Percentiles rank a stretch among this genome's conserved stretches.
These are phyloP conservation scores for Aspergillus clavatus DNA, from an alignment of 2,329 filamentous ascomycete genomes.

Conservation along the genomic window DNA sequence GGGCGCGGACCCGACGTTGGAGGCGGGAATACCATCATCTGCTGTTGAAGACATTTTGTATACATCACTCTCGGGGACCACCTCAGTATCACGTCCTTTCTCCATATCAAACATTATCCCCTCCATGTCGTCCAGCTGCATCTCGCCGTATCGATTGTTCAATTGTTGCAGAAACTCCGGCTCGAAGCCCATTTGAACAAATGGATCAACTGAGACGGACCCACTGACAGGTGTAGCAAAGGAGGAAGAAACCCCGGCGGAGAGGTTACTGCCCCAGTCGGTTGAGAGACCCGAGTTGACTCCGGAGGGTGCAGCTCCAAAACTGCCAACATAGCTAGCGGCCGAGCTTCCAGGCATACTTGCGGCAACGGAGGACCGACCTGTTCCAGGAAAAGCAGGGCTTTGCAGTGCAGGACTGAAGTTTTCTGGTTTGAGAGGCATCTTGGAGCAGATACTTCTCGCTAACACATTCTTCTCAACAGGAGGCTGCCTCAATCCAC, in stretches of 20 bases:
- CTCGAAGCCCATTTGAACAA: conserved; percentile 38
- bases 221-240: conserved; percentile 29
- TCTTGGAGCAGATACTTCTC: conserved; percentile 19
- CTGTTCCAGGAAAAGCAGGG: conserved; percentile 25
- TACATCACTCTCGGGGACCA: neutral
- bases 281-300: conserved; percentile 25
- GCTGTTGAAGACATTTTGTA: conserved; percentile 3
- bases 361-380: conserved; percentile 32
- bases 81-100: conserved; percentile 8
- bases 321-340: conserved; percentile 34
- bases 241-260: conserved; percentile 28
- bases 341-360: conserved; percentile 34
- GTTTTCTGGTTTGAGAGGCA: conserved; percentile 22
- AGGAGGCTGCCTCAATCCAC: conserved; percentile 31
- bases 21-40: conserved; percentile 1
- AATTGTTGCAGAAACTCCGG: conserved; percentile 35
- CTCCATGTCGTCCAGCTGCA: conserved; percentile 29
- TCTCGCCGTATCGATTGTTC: conserved; percentile 31
- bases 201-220: conserved; percentile 27
- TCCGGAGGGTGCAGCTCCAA: conserved; percentile 24
- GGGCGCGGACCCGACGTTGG: conserved; percentile 11
- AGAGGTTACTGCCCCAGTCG: conserved; percentile 32
- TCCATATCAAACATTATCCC: conserved; percentile 20
- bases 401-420: conserved; percentile 32
- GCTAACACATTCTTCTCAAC: conserved; percentile 31